phyloP scores from a whole-genome alignment of 2,329 filamentous ascomycete species.

The Scedosporium boydii region DNA sequence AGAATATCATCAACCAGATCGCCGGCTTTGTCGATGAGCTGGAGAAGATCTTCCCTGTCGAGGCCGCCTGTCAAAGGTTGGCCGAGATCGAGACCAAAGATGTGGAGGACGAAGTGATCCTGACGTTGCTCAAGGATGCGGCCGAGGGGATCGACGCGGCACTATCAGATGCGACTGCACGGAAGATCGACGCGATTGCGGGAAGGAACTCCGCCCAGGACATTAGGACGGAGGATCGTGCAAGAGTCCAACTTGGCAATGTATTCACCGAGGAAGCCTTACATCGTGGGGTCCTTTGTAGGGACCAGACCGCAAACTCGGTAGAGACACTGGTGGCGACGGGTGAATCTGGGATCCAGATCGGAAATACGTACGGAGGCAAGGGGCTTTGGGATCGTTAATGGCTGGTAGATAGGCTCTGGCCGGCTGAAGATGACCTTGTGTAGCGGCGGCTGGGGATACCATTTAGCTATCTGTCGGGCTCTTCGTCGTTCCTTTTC shows the following conservation, averaged over 20 bases:
- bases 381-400: neutral
- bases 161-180: neutral
- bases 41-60: neutral
- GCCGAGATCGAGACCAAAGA: neutral
- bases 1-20: slow-evolving; percentile 14
- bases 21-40: neutral
- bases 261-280: neutral
- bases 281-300: neutral
- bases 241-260: neutral
- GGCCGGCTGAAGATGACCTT: no score
- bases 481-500: no score
- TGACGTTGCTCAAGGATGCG: neutral
- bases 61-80: neutral
- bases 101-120: neutral
- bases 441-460: no score
- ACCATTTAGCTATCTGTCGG: no score
- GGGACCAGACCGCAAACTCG: neutral
- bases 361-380: neutral
- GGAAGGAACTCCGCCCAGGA: neutral
- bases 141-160: neutral
- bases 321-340: neutral
- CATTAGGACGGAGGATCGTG: neutral
- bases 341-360: neutral
- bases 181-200: neutral
- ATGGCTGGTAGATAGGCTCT: no score